These are phyloP conservation scores for Cyberlindnera samutprakarnensis DNA, from an alignment of 805 yeast species.

Conservation along the genomic window DNA sequence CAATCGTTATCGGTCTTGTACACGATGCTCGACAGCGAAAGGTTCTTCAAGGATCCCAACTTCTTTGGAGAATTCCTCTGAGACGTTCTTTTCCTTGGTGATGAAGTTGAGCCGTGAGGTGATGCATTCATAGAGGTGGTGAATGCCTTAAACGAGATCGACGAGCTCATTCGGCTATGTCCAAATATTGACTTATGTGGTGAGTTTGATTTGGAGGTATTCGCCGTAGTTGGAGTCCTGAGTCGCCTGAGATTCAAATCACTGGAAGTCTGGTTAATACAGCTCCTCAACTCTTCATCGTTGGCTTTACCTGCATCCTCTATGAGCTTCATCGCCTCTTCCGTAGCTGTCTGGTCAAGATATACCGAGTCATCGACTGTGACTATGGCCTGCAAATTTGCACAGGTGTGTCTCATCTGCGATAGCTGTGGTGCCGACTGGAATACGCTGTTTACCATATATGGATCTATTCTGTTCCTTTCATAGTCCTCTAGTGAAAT, in stretches of 20 bases:
- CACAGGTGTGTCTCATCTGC: no score
- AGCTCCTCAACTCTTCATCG: slow-evolving; percentile 8
- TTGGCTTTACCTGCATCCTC: slow-evolving; percentile 10
- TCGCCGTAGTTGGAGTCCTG: slow-evolving; percentile 2
- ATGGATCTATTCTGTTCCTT: slow-evolving; percentile 1
- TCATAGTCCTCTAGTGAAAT: slow-evolving; percentile 19
- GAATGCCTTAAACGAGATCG: slow-evolving; percentile 8
- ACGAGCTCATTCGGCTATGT: slow-evolving; percentile 14
- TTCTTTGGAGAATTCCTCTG: slow-evolving; percentile 9
- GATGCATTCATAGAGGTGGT: slow-evolving; percentile 10
- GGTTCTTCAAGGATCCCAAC: slow-evolving; percentile 16
- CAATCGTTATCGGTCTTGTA: slow-evolving; percentile 13
- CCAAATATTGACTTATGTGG: slow-evolving; percentile 22
- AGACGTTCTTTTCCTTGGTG: slow-evolving; percentile 14
- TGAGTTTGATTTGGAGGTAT: slow-evolving; percentile 10
- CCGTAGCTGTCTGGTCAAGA: slow-evolving; percentile 11
- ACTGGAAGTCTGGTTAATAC: slow-evolving; percentile 15
- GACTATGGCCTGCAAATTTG: not conserved
- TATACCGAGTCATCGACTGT: slow-evolving; percentile 5
- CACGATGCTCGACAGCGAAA: slow-evolving; percentile 21
- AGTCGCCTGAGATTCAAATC: slow-evolving; percentile 12
- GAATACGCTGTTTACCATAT: not conserved
- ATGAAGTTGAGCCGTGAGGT: slow-evolving; percentile 2
- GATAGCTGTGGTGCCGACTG: not conserved
- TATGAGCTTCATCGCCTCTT: slow-evolving; percentile 17